phyloP scores from a whole-genome alignment of 2,329 filamentous ascomycete genomes.

The Gaeumannomyces sp. region DNA sequence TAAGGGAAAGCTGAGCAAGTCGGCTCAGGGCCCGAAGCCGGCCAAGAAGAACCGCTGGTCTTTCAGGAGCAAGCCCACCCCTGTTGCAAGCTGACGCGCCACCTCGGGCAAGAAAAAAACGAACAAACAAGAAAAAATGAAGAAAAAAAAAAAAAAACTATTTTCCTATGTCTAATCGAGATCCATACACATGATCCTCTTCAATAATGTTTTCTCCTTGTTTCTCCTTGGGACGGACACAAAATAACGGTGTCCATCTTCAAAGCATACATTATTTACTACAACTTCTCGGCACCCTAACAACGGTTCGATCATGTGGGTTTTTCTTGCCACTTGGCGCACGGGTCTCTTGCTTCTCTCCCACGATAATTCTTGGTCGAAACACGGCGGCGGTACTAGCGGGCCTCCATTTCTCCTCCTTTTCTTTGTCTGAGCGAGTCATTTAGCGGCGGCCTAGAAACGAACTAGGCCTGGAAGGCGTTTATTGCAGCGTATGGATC shows the following conservation, averaged over 20 bases:
- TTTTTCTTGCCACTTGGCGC: not conserved
- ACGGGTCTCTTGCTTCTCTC: not conserved
- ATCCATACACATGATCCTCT: too few relatives aligned
- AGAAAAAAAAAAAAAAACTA: not conserved
- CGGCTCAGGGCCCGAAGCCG: conserved; percentile 18
- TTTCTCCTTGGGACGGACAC: not conserved
- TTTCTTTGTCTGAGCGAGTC: not conserved
- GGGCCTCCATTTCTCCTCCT: not conserved
- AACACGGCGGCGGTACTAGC: not conserved
- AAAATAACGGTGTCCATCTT: not conserved
- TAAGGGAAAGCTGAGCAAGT: conserved; percentile 22
- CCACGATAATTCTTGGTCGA: not conserved
- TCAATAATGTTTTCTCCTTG: too few relatives aligned
- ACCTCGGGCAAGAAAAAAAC: not conserved
- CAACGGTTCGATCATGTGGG: too few relatives aligned
- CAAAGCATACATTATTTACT: not conserved
- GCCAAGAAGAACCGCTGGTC: conserved; percentile 27
- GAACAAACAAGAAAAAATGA: not conserved
- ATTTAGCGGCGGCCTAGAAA: not conserved
- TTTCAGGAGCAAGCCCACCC: conserved; percentile 16
- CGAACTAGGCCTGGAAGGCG: not conserved
- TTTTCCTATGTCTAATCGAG: not conserved
- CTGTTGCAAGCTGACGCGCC: not conserved
- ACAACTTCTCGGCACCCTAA: not conserved
- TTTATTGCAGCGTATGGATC: not conserved